These are phyloP conservation scores for Vachellia pachyceras DNA, from an alignment of 306 rosid species.

Conservation along the genomic window DNA sequence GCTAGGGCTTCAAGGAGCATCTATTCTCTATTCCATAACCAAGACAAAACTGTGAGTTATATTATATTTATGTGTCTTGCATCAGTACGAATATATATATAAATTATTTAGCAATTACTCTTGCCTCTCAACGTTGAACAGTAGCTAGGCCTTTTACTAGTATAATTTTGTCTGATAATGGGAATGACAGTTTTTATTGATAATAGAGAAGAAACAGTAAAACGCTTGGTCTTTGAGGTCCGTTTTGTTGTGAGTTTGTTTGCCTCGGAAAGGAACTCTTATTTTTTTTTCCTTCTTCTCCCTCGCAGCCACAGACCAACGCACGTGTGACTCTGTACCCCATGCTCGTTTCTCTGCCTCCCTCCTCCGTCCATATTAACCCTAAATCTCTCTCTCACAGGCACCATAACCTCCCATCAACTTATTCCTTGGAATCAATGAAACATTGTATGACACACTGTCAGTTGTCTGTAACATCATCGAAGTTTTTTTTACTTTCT, in stretches of 20 bases:
- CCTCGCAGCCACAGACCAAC: slow-evolving; percentile 44
- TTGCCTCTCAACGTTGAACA: slow-evolving; percentile 43
- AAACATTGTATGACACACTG: slow-evolving; percentile 1
- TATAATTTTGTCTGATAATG: slow-evolving; percentile 28
- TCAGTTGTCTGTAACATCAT: background rate
- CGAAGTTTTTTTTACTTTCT: background rate
- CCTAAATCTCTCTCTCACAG: slow-evolving; percentile 50
- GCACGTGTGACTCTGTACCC: slow-evolving; percentile 97
- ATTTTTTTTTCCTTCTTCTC: background rate
- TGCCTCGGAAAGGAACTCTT: slow-evolving; percentile 91
- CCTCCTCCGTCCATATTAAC: slow-evolving; percentile 46
- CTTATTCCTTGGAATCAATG: slow-evolving; percentile 43
- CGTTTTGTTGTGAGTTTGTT: slow-evolving; percentile 62
- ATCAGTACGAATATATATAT: background rate
- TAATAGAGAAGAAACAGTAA: slow-evolving; percentile 38
- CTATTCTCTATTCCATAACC: slow-evolving; percentile 59
- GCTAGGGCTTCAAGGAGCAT: slow-evolving; percentile 82
- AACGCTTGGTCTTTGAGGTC: slow-evolving; percentile 58
- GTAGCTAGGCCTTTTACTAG: background rate
- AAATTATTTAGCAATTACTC: background rate
- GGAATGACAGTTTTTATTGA: slow-evolving; percentile 20
- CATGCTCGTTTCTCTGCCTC: slow-evolving; percentile 65
- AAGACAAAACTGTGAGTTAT: slow-evolving; percentile 55
- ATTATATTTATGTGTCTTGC: slow-evolving; percentile 27
- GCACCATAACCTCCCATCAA: slow-evolving; percentile 47